Evolutionary conservation across 1,139 yeast species (phyloP).

Genomic region (Citeromyces hawaiiensis): DNA sequence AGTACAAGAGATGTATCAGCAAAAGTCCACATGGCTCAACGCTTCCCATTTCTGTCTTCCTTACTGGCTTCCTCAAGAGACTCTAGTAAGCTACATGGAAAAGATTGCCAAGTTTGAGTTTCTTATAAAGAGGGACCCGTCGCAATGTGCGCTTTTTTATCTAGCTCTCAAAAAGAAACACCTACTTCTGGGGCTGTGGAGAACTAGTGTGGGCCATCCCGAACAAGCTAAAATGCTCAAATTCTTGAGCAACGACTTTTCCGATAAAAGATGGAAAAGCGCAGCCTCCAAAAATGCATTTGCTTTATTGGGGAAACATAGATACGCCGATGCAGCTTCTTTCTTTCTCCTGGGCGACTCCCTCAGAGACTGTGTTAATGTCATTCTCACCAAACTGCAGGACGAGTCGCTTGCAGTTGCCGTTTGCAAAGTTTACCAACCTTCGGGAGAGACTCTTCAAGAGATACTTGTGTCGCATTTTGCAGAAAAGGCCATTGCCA

Average conservation of each 20-base stretch:
- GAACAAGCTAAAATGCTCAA: conserved; percentile 76
- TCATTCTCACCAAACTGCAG: conserved; percentile 48
- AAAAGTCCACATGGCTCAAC: conserved; percentile 42
- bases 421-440: conserved; percentile 62
- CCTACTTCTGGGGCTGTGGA: conserved; percentile 73
- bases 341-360: conserved; percentile 78
- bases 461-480: conserved; percentile 37
- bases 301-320: conserved; percentile 78
- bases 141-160: conserved; percentile 59
- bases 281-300: conserved; percentile 92
- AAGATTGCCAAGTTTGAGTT: conserved; percentile 59
- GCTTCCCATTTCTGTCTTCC: conserved; percentile 52
- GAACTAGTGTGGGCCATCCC: conserved; percentile 56
- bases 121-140: conserved; percentile 48
- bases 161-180: conserved; percentile 70
- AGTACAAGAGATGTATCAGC: conserved; percentile 32
- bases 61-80: conserved; percentile 56
- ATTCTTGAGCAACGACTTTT: conserved; percentile 67
- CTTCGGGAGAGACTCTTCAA: conserved; percentile 34
- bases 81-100: conserved; percentile 45
- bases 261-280: conserved; percentile 60
- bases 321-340: conserved; percentile 79
- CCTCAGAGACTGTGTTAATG: conserved; percentile 64
- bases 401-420: conserved; percentile 70
- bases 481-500: conserved; percentile 40